Evolutionary conservation across 257 asterid species (phyloP), one percentile per base, ranked within the genome.

Genomic region (Echites panduratus): DNA sequence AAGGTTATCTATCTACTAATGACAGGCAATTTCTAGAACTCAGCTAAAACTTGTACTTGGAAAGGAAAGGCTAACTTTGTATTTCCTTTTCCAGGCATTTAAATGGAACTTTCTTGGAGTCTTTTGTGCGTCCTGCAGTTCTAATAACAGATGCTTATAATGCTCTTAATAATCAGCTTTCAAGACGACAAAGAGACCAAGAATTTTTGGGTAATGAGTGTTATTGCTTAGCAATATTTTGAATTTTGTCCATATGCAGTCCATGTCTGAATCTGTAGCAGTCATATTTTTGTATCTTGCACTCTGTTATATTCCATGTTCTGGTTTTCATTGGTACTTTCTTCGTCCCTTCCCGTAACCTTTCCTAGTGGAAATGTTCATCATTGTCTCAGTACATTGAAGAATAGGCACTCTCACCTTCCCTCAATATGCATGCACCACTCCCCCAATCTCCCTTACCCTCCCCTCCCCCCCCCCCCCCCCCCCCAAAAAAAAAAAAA

Each of bases 91-190:
- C 69, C 89, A 95, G 99, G 82, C 99, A 75, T 82, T 82, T 95
- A 85, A 95, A 92, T 76, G 97, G 96, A 83, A 95, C 99, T 79
- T 92, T 88, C 78, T 82, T 95, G 82, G 98, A 88, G 87, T 90
- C 99, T 76, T 92, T 95, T 84, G 97, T 88, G 58, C 99, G 98
- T 78, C 98, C 99, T 80, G 96, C 99, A 56, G 98, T 95, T 76
- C 80, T 95, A 69, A 92, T 95, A 74, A 90, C 99, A 43, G 98
- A 92, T 74, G 92, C 99, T 53, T 92, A 85, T 82, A 95, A 92
- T 81, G 98, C 99, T 72, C 77, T 95, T 76, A 92, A 89, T 80
- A 90, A 84, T 80, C 99, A 92, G 78, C 96, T 98, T 72, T 90
- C 97, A 69, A 89, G 96, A 77, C 92, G 98, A 59, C 93, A 95